Conservation (phyloP, 805 yeast species). For the Jamesozyma rosinii region DNA sequence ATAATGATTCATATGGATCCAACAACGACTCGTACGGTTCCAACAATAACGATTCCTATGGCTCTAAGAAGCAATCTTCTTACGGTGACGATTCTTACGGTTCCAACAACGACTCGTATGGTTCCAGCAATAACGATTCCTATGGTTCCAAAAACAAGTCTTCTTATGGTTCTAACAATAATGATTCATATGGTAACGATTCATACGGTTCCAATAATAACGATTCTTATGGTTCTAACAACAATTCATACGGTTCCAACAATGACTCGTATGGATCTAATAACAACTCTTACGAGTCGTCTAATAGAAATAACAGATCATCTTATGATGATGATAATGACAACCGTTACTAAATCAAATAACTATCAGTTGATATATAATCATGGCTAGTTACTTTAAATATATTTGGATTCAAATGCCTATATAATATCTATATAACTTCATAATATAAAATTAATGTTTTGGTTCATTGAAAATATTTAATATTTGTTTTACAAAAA, state of each 20-base stretch:
- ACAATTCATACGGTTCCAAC: neutral
- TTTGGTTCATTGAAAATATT: too few relatives aligned
- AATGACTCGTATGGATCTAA: neutral
- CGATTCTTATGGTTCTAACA: constrained; percentile 9
- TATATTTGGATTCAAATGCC: too few relatives aligned
- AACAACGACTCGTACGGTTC: constrained; percentile 16
- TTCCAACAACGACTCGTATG: constrained; percentile 19
- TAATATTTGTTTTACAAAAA: too few relatives aligned
- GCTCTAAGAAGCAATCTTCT: constrained; percentile 13
- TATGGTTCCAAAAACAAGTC: constrained; percentile 18
- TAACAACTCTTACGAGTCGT: neutral
- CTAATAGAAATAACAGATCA: constrained; percentile 2
- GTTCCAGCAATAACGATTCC: constrained; percentile 17
- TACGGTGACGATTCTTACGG: constrained; percentile 20
- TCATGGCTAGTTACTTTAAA: too few relatives aligned
- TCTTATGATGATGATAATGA: constrained; percentile 11
- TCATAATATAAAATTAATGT: too few relatives aligned
- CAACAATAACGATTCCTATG: constrained; percentile 23
- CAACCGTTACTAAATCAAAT: neutral
- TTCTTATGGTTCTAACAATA: constrained; percentile 27
- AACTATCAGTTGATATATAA: too few relatives aligned
- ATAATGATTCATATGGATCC: constrained; percentile 11
- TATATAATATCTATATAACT: too few relatives aligned
- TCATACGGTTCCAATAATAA: constrained; percentile 12
- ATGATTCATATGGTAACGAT: constrained; percentile 13